These are phyloP conservation scores for Raffaelea albimanens DNA, from an alignment of 2,329 filamentous ascomycete species.

Conservation along the genomic window DNA sequence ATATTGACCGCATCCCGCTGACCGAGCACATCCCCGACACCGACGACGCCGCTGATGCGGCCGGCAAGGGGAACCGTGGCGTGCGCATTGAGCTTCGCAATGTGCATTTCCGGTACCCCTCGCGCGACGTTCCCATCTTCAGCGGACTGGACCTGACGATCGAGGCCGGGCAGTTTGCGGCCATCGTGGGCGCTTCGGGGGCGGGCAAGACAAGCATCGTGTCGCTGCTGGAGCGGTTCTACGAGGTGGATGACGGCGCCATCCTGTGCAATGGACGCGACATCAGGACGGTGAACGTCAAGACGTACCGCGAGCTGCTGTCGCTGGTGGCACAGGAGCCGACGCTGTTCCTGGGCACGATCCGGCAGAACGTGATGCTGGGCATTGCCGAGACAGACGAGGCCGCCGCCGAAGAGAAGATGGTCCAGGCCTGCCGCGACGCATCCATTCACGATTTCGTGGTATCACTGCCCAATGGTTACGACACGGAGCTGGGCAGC, in stretches of 20 bases:
- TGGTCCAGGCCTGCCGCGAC: constrained; percentile 45
- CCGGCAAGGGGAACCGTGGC: constrained; percentile 1
- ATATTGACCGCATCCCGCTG: constrained; percentile 22
- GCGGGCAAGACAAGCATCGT: constrained; percentile 64
- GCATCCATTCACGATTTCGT: constrained; percentile 67
- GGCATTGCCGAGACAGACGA: constrained; percentile 35
- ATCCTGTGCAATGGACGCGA: constrained; percentile 56
- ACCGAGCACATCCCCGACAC: constrained; percentile 31
- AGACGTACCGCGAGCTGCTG: constrained; percentile 52
- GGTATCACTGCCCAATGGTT: constrained; percentile 55
- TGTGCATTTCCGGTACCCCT: constrained; percentile 52
- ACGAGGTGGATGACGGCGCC: constrained; percentile 53
- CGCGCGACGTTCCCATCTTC: constrained; percentile 47
- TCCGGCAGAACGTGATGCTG: constrained; percentile 61
- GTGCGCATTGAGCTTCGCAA: constrained; percentile 47
- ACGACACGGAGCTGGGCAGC: constrained; percentile 58
- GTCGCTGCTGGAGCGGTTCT: constrained; percentile 58
- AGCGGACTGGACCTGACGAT: constrained; percentile 54
- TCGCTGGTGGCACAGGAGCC: constrained; percentile 69
- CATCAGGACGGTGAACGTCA: constrained; percentile 48
- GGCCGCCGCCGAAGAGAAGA: constrained; percentile 36
- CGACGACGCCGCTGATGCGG: constrained; percentile 27
- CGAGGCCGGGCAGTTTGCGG: constrained; percentile 59
- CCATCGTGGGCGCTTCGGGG: constrained; percentile 60
- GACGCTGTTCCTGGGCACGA: constrained; percentile 58